These are phyloP conservation scores for Fusarium luffae DNA, from an alignment of 2,329 filamentous ascomycete genomes.

Conservation along the genomic window DNA sequence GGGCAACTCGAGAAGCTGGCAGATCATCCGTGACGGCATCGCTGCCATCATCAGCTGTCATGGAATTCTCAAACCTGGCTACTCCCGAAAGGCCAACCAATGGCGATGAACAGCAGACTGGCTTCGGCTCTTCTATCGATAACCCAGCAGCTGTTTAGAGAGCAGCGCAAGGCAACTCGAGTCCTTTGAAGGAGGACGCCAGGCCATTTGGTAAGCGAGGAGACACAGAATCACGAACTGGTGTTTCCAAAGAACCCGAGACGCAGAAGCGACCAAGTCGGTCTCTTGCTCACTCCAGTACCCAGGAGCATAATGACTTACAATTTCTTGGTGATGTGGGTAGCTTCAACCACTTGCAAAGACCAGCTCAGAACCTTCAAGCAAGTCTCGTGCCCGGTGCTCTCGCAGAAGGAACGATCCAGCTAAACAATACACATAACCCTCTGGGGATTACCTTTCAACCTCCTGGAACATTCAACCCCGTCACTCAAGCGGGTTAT, in stretches of 20 bases:
- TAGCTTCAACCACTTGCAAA: neutral
- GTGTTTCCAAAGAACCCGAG: slow-evolving; percentile 7
- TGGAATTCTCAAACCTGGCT: slow-evolving; percentile 32
- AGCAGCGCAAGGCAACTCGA: slow-evolving; percentile 28
- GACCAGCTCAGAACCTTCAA: neutral
- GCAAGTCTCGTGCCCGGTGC: neutral
- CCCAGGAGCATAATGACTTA: neutral
- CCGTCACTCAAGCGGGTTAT: neutral
- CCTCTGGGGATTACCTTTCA: slow-evolving; percentile 14
- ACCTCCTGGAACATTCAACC: neutral
- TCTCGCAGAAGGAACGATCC: neutral
- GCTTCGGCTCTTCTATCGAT: slow-evolving; percentile 13
- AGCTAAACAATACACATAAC: neutral
- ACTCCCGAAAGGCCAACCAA: neutral
- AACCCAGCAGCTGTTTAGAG: slow-evolving; percentile 39
- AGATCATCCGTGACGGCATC: slow-evolving; percentile 34
- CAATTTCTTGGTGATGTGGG: neutral
- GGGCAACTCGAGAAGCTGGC: slow-evolving; percentile 13
- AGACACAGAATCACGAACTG: neutral
- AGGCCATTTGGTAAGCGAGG: slow-evolving; percentile 5
- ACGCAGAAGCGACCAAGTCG: slow-evolving; percentile 7
- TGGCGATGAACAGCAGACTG: neutral
- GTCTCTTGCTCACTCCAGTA: neutral
- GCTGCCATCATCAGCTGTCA: slow-evolving; percentile 37
- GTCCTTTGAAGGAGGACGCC: slow-evolving; percentile 4